phyloP scores from a whole-genome alignment of 352 stramenopile species.

The Phytopythium chamaehyphon region DNA sequence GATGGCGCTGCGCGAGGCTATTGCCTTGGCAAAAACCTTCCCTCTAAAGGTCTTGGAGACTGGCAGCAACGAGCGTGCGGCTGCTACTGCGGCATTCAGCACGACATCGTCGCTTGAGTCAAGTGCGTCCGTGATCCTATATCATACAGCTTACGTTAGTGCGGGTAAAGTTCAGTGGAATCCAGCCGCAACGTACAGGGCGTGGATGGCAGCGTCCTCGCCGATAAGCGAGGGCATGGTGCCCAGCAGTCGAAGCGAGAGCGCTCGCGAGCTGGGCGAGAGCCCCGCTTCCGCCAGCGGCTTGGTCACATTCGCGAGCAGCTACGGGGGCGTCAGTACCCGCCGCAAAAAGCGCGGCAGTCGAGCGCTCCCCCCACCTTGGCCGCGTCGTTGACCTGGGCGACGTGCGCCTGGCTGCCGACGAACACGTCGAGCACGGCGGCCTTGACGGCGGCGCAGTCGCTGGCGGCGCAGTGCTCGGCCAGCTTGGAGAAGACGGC shows the following conservation, averaged over 20 bases:
- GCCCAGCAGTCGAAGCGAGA: conserved; percentile 34
- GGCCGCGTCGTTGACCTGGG: conserved; percentile 39
- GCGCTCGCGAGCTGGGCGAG: conserved; percentile 12
- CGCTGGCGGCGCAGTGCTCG: conserved; percentile 43
- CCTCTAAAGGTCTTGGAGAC: conserved; percentile 22
- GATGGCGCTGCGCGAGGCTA: conserved; percentile 11
- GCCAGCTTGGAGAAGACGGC: conserved; percentile 47
- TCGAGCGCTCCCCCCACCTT: conserved; percentile 22
- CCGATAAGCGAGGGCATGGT: conserved; percentile 39
- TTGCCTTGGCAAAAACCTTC: conserved; percentile 13
- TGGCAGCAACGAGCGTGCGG: conserved; percentile 18
- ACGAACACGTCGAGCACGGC: conserved; percentile 45
- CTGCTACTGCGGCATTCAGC: conserved; percentile 35
- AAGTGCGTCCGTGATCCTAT: background rate
- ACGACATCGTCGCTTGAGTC: conserved; percentile 2
- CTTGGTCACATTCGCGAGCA: conserved; percentile 16
- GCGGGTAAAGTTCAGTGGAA: background rate
- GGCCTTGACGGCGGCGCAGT: conserved; percentile 26
- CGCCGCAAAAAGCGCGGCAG: background rate
- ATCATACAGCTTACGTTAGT: background rate
- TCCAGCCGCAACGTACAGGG: conserved; percentile 7
- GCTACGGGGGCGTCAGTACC: conserved; percentile 8
- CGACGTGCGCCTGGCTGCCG: conserved; percentile 27
- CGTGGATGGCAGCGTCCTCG: conserved; percentile 18
- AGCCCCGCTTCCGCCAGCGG: conserved; percentile 12